Conservation (phyloP, 2,329 filamentous ascomycete species). For the Coniella vitis region DNA sequence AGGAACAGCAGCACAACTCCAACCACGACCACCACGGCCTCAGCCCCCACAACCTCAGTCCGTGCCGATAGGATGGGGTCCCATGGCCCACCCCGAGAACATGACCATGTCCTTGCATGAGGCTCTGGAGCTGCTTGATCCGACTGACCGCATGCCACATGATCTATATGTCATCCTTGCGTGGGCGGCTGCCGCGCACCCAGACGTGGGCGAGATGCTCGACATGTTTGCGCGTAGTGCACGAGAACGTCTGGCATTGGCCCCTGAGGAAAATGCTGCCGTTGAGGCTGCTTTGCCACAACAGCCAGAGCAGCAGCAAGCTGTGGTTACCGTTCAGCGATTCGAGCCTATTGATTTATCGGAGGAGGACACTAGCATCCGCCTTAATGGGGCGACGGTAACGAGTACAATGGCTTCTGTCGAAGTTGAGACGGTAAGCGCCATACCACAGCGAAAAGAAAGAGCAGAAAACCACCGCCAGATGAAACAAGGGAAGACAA, state of each 20-base stretch:
- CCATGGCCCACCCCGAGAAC: background rate
- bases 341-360: no score
- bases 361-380: no score
- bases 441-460: no score
- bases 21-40: background rate
- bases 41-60: background rate
- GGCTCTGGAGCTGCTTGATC: conserved; percentile 6
- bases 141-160: conserved; percentile 2
- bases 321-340: no score
- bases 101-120: conserved; percentile 9
- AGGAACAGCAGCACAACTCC: background rate
- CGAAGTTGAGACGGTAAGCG: no score
- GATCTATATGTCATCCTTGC: conserved; percentile 7
- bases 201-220: conserved; percentile 10
- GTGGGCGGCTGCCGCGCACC: conserved; percentile 8
- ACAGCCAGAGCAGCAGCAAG: no score
- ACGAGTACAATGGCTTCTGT: no score
- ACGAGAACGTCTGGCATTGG: background rate
- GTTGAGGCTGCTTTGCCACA: no score
- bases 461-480: no score
- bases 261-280: no score
- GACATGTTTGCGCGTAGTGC: conserved; percentile 5
- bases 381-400: no score
- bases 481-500: no score
- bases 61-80: background rate